These are phyloP conservation scores for Gossypium herbaceum DNA, from an alignment of 345 rosid species.

Conservation along the genomic window DNA sequence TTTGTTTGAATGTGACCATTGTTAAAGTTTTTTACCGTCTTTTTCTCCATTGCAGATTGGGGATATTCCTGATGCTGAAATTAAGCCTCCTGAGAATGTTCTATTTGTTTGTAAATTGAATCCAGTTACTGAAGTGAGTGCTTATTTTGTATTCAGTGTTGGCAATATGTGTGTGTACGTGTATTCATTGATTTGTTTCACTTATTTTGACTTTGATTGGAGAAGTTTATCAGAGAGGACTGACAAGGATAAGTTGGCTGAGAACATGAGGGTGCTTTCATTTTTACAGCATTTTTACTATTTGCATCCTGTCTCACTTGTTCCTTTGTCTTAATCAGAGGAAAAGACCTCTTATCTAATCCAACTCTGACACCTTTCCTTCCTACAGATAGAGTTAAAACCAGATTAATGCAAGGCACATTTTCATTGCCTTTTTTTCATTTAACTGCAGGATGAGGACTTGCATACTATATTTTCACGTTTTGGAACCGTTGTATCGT, in stretches of 20 bases:
- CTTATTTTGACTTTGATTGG: neutral
- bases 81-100: slow-evolving; percentile 92
- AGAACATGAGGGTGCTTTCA: neutral
- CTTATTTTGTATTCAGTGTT: slow-evolving; percentile 17
- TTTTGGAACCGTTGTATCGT: slow-evolving; percentile 85
- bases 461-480: slow-evolving; percentile 92
- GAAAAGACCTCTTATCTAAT: neutral
- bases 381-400: neutral
- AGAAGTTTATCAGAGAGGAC: neutral
- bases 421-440: slow-evolving; percentile 11
- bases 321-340: neutral
- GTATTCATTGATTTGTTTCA: neutral
- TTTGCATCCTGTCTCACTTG: neutral
- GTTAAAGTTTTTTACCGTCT: slow-evolving; percentile 10
- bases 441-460: slow-evolving; percentile 79
- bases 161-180: neutral
- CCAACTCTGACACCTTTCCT: neutral
- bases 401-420: neutral
- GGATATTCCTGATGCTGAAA: slow-evolving; percentile 78
- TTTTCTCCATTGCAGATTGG: slow-evolving; percentile 42
- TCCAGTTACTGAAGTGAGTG: slow-evolving; percentile 92
- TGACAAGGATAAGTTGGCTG: neutral
- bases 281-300: neutral
- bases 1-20: slow-evolving; percentile 10
- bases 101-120: slow-evolving; percentile 94